Conservation (phyloP, 768 basidiomycete genomes). For the Dentipellis fragilis region DNA sequence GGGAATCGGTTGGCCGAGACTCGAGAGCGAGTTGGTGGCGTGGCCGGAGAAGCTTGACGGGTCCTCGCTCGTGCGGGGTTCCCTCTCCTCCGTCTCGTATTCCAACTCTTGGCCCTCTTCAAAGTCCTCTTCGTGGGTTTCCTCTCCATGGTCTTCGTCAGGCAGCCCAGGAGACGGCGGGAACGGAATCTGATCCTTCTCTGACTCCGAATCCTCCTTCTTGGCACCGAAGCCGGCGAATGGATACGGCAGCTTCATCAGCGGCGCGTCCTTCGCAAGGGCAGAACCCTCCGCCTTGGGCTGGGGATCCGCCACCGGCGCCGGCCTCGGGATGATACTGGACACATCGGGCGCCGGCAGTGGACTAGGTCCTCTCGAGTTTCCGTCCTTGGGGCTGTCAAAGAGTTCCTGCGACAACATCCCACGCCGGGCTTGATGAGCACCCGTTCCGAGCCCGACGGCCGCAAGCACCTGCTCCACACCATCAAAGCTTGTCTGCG, state of each 20-base stretch:
- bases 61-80: slow-evolving; percentile 28
- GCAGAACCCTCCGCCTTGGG: slow-evolving; percentile 30
- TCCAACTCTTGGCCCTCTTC: slow-evolving; percentile 38
- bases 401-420: slow-evolving; percentile 61
- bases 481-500: slow-evolving; percentile 32
- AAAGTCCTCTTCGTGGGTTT: slow-evolving; percentile 24
- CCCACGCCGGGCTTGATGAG: slow-evolving; percentile 41
- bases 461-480: slow-evolving; percentile 53
- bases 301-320: slow-evolving; percentile 17
- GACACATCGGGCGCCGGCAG: slow-evolving; percentile 21
- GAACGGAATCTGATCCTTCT: slow-evolving; percentile 62
- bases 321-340: not conserved
- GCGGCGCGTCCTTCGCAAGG: slow-evolving; percentile 39
- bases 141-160: slow-evolving; percentile 20
- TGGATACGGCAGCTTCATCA: slow-evolving; percentile 57
- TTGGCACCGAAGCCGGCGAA: slow-evolving; percentile 56
- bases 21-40: slow-evolving; percentile 55
- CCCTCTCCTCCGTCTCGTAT: slow-evolving; percentile 23
- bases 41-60: slow-evolving; percentile 53
- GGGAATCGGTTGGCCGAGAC: slow-evolving; percentile 65
- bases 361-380: slow-evolving; percentile 13
- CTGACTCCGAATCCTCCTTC: slow-evolving; percentile 29
- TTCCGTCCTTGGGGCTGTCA: slow-evolving; percentile 32
- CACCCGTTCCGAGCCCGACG: slow-evolving; percentile 34
- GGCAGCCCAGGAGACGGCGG: slow-evolving; percentile 49